Evolutionary conservation across 179 eudicot genomes (phyloP).

Genomic region (Silene vulgaris): DNA sequence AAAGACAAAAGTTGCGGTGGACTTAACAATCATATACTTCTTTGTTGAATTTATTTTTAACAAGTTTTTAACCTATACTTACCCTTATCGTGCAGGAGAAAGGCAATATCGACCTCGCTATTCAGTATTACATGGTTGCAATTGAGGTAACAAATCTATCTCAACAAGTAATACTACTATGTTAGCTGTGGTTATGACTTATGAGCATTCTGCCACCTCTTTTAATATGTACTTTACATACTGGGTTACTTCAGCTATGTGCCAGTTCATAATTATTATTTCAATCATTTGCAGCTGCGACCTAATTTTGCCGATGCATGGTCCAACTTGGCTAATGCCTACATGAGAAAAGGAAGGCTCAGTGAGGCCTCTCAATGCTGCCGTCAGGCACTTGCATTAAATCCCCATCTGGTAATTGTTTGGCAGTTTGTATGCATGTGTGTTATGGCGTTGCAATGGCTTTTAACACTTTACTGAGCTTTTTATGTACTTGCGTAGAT

Average conservation of each 20-base stretch:
- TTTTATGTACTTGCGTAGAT: slow-evolving; percentile 44
- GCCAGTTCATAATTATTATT: neutral
- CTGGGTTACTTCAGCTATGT: neutral
- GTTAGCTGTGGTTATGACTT: neutral
- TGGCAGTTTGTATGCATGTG: neutral
- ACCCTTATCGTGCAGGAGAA: slow-evolving; percentile 60
- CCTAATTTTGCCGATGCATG: slow-evolving; percentile 97
- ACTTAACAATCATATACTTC: neutral
- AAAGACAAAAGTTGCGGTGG: neutral
- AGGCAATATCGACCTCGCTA: slow-evolving; percentile 86
- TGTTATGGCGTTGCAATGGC: slow-evolving; percentile 2
- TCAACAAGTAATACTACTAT: neutral
- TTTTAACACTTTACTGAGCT: slow-evolving; percentile 9
- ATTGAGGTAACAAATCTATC: slow-evolving; percentile 55
- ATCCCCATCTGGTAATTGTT: slow-evolving; percentile 63
- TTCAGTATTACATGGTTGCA: slow-evolving; percentile 74
- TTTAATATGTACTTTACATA: neutral
- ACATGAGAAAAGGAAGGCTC: slow-evolving; percentile 79
- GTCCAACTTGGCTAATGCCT: slow-evolving; percentile 94
- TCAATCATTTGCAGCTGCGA: slow-evolving; percentile 54
- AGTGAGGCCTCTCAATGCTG: slow-evolving; percentile 87
- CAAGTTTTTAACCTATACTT: neutral
- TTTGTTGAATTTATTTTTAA: neutral
- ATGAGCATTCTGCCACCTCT: neutral
- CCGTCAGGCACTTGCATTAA: slow-evolving; percentile 82